A percentile compares a stretch with the other conserved stretches of the same genome.
Evolutionary conservation across 441 rosid genomes (phyloP).

Genomic region (Codiaeum variegatum): DNA sequence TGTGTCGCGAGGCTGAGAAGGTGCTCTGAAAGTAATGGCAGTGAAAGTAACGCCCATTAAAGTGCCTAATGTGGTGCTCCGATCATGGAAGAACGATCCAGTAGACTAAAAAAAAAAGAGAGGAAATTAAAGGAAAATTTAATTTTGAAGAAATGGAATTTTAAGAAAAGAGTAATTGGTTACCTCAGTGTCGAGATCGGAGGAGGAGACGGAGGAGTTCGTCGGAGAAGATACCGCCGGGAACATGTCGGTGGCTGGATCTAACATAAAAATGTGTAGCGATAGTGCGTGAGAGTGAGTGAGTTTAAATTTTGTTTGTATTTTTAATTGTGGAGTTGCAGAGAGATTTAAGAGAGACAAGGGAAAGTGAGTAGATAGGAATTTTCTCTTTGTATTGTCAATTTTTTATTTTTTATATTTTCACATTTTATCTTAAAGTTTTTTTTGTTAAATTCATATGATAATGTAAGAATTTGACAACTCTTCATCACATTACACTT

Average conservation of each 20-base stretch:
- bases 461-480: too few relatives aligned
- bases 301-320: not conserved
- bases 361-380: not conserved
- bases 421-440: too few relatives aligned
- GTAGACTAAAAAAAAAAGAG: conserved; percentile 49
- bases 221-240: conserved; percentile 61
- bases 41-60: conserved; percentile 81
- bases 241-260: conserved; percentile 40
- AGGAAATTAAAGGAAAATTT: not conserved
- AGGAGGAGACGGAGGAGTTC: conserved; percentile 69
- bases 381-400: not conserved
- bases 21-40: conserved; percentile 49
- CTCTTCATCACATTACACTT: too few relatives aligned
- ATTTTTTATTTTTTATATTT: too few relatives aligned
- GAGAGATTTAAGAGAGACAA: not conserved
- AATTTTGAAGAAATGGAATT: not conserved
- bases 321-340: not conserved
- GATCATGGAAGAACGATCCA: conserved; percentile 85
- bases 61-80: conserved; percentile 87
- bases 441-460: too few relatives aligned
- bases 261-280: conserved; percentile 40
- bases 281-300: not conserved
- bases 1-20: conserved; percentile 40
- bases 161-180: not conserved
- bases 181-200: conserved; percentile 95